phyloP scores from a whole-genome alignment of 2,329 filamentous ascomycete genomes.

The Exophiala lecanii-corni region DNA sequence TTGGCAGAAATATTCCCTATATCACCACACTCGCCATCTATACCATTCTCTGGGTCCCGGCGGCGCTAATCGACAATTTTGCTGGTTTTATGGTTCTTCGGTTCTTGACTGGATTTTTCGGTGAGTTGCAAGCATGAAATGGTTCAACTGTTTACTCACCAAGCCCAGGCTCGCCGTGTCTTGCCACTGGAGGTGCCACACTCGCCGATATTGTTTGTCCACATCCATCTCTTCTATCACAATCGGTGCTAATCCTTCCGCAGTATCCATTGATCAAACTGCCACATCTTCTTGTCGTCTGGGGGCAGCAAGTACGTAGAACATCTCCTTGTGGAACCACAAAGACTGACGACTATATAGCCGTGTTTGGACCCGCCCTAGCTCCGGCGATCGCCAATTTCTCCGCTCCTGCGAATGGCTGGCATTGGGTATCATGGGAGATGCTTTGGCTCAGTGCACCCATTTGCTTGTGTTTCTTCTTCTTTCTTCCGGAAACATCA shows the following conservation, averaged over 20 bases:
- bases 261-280: background rate
- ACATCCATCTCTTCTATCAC: slow-evolving; percentile 1
- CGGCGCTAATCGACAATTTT: slow-evolving; percentile 56
- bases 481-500: slow-evolving; percentile 30
- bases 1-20: slow-evolving; percentile 64
- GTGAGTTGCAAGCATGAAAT: no score
- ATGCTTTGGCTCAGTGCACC: slow-evolving; percentile 57
- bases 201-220: slow-evolving; percentile 52
- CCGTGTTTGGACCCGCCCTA: slow-evolving; percentile 44
- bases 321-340: no score
- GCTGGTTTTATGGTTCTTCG: slow-evolving; percentile 59
- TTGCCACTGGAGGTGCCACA: slow-evolving; percentile 39
- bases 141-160: no score
- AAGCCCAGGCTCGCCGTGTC: background rate
- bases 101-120: slow-evolving; percentile 61
- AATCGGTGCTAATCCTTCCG: no score
- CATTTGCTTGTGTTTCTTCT: slow-evolving; percentile 45
- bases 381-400: slow-evolving; percentile 58
- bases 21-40: slow-evolving; percentile 61
- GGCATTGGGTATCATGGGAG: slow-evolving; percentile 40
- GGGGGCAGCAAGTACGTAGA: no score
- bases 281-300: slow-evolving; percentile 16
- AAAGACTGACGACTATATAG: no score
- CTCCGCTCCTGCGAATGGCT: slow-evolving; percentile 47
- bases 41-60: slow-evolving; percentile 58